phyloP scores from a whole-genome alignment of 208 protist genomes.

The Porcisia hertigi region DNA sequence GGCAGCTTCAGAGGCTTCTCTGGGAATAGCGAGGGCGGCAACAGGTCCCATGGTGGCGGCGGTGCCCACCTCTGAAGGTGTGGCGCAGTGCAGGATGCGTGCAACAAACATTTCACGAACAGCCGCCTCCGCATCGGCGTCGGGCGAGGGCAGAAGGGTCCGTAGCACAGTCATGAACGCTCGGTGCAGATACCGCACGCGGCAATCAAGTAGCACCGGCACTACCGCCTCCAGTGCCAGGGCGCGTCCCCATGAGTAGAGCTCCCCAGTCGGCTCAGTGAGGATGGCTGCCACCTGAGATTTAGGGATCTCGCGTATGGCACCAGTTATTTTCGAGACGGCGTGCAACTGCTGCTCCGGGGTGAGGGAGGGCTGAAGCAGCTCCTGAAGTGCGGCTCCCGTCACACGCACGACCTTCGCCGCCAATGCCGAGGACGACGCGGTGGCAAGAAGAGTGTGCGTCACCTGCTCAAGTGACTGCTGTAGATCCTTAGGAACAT shows the following conservation, averaged over 20 bases:
- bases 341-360: slow-evolving; percentile 72
- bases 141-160: slow-evolving; percentile 16
- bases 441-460: slow-evolving; percentile 1
- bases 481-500: slow-evolving; percentile 32
- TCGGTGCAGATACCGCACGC: slow-evolving; percentile 83
- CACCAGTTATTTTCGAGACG: slow-evolving; percentile 66
- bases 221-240: slow-evolving; percentile 62
- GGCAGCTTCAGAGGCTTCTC: neutral
- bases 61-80: neutral
- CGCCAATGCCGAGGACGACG: neutral
- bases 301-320: slow-evolving; percentile 43
- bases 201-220: slow-evolving; percentile 74
- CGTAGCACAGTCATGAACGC: slow-evolving; percentile 76
- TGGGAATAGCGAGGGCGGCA: neutral
- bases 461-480: slow-evolving; percentile 20
- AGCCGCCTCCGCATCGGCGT: slow-evolving; percentile 5
- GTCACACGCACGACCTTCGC: slow-evolving; percentile 36
- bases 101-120: slow-evolving; percentile 23
- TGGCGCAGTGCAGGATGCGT: slow-evolving; percentile 16
- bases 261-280: slow-evolving; percentile 8
- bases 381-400: slow-evolving; percentile 39
- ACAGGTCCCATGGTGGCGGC: neutral
- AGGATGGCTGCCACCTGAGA: slow-evolving; percentile 7
- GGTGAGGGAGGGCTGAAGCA: slow-evolving; percentile 45
- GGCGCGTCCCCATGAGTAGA: slow-evolving; percentile 12